Percentiles rank a stretch among this genome's conserved stretches.
phyloP scores from a whole-genome alignment of 345 rosid species.

The Firmiana major region DNA sequence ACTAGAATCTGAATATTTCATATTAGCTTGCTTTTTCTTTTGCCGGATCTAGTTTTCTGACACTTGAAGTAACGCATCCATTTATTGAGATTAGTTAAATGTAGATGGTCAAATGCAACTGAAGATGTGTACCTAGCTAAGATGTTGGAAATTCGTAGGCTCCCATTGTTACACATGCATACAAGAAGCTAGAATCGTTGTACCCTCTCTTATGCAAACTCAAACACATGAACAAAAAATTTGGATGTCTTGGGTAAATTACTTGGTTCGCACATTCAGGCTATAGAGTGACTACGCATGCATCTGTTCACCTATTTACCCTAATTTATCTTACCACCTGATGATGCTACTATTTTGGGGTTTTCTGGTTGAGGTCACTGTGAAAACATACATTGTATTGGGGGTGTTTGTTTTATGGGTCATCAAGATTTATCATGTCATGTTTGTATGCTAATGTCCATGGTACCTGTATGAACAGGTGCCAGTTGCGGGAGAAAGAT shows the following conservation, averaged over 20 bases:
- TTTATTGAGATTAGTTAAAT: neutral
- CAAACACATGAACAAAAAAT: no score
- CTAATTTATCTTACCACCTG: neutral
- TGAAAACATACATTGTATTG: neutral
- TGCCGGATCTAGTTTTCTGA: neutral
- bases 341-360: neutral
- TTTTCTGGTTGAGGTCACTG: neutral
- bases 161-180: neutral
- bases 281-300: neutral
- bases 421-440: neutral
- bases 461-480: conserved; percentile 34
- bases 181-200: neutral
- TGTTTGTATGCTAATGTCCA: neutral
- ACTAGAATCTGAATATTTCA: conserved; percentile 6
- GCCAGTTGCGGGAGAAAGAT: conserved; percentile 65
- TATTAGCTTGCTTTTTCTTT: conserved; percentile 1
- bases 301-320: neutral
- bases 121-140: neutral
- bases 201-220: neutral
- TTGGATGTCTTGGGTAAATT: neutral
- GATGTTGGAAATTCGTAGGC: neutral
- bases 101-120: neutral
- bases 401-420: neutral
- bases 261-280: neutral
- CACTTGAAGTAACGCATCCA: neutral